A percentile compares a stretch with the other conserved stretches of the same genome.
phyloP scores from a whole-genome alignment of 2,329 filamentous ascomycete species.

The Myriangium duriaei region DNA sequence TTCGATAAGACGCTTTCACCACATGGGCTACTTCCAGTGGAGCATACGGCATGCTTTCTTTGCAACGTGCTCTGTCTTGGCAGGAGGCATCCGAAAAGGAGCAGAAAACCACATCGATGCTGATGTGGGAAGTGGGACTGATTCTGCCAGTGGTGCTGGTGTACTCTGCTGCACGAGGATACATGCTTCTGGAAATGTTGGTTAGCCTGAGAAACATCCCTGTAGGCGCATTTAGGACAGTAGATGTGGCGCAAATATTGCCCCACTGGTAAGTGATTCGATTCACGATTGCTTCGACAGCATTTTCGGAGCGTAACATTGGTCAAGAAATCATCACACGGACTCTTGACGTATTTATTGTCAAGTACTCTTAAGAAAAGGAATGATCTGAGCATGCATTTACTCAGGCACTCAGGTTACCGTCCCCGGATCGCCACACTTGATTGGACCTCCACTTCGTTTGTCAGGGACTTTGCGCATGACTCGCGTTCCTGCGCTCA shows the following conservation, averaged over 20 bases:
- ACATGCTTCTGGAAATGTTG: conserved; percentile 1
- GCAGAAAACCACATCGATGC: background rate
- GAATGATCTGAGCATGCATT: no score
- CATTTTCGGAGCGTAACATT: no score
- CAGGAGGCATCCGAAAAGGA: conserved; percentile 1
- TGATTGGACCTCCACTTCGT: no score
- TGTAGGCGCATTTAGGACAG: background rate
- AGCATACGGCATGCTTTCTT: conserved; percentile 11
- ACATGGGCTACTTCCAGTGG: conserved; percentile 7
- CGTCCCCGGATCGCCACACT: no score
- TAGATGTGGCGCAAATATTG: conserved; percentile 2
- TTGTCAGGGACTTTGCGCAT: no score
- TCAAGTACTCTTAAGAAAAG: no score
- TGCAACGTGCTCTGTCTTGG: conserved; percentile 3
- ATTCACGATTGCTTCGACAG: no score
- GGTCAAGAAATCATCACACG: no score
- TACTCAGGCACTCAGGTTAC: no score
- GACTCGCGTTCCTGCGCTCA: no score
- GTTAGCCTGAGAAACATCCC: background rate
- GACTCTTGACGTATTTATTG: no score
- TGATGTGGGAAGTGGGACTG: conserved; percentile 1
- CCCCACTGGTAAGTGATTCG: conserved; percentile 2
- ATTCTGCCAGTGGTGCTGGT: background rate
- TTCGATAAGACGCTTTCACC: conserved; percentile 5
- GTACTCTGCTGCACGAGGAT: background rate